Base-by-base conservation (phyloP, 2,329 filamentous ascomycete genomes). In the Thyridium curvatum region DNA sequence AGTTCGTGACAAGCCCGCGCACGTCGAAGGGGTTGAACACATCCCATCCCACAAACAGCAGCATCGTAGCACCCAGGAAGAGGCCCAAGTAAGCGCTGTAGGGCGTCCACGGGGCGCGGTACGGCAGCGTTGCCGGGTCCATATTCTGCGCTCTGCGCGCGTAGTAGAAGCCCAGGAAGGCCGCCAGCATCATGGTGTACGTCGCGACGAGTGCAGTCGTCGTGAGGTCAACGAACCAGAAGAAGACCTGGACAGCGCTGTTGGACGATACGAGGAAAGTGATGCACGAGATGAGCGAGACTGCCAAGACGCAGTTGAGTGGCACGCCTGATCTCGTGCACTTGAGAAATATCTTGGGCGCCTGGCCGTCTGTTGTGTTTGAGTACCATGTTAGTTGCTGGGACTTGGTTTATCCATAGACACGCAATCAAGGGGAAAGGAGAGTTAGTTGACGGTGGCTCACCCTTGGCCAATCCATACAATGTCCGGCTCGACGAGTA, bases 11-110 rank as follows among this genome's bases (percentile, higher is more conserved):
- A 46, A 71, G 71, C 30, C 53, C 53, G 1, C 60, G 51, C 0
- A 57, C 55, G 13, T 53, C 54, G 39, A 64, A 68, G 41, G 72
- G 72, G 42, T 65, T 60, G 50, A 78, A 75, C 34, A 65, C 54
- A 41, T 72, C 61, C 47, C 72, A 77, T 30, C 74, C 74, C 40
- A 75, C 68, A 34, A 74, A 73, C 21, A 78, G 38, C 12, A 73
- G 61, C 21, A 73, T 60, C 2, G 69, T 37, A 17, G 55, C 50
- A 26, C 72, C 62, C 16, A 77, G 48, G n/a, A 64, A 38, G 2
- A 75, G 56, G 4, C 64, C 64, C 30, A 71, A 53, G 44, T 64
- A 74, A 2, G 71, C 58, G 9, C 61, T 57, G 42, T 65, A 77
- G 0, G 74, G 73, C 18, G 69, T 64, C 29, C 69, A 52, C 3